phyloP scores from a whole-genome alignment of 768 basidiomycete species.

The Suillus cothurnatus region DNA sequence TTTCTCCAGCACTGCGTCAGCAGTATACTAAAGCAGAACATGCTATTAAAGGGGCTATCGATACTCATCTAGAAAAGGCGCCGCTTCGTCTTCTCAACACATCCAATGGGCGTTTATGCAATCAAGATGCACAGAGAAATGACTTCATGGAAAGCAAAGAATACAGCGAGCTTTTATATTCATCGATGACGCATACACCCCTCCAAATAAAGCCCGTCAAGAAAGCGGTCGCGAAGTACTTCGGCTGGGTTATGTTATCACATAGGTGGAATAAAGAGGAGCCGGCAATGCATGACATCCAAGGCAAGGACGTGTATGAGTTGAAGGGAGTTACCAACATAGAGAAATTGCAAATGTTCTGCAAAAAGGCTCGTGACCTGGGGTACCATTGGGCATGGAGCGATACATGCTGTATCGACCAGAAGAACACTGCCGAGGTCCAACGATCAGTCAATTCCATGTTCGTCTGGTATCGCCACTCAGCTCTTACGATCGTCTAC shows the following conservation, averaged over 20 bases:
- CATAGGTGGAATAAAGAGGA: background rate
- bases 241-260: background rate
- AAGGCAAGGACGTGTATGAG: background rate
- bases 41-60: background rate
- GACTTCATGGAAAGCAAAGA: background rate
- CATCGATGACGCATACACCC: background rate
- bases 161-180: background rate
- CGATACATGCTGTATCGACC: background rate
- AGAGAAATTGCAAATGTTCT: background rate
- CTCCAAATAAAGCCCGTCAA: background rate
- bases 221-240: background rate
- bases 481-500: background rate
- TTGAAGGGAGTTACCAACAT: background rate
- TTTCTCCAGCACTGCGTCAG: background rate
- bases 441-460: constrained; percentile 1
- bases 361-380: background rate
- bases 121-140: background rate
- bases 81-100: background rate
- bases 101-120: background rate
- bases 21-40: background rate
- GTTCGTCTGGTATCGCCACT: background rate
- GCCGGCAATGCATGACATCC: background rate
- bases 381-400: background rate
- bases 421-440: background rate
- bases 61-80: background rate